Evolutionary conservation across 2,329 filamentous ascomycete genomes (phyloP), one percentile per base, ranked within the genome.

Genomic region (Cladorrhinum sp.): DNA sequence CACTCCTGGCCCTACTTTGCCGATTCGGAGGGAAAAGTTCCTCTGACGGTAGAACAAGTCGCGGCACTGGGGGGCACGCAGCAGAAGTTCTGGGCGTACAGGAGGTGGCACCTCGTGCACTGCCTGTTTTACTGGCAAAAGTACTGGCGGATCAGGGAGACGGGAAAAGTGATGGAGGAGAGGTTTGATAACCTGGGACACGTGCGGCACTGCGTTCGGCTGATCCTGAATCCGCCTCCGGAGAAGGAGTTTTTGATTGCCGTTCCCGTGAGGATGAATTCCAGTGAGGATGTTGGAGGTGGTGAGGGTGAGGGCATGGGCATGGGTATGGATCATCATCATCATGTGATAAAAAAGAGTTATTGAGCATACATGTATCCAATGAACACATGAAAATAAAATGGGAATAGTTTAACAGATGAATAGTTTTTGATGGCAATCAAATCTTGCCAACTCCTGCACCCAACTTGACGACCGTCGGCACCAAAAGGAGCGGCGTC

Each of bases 391-490:
- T n/a, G n/a, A n/a, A n/a, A n/a, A n/a, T n/a, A n/a, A n/a, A n/a
- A n/a, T n/a, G n/a, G n/a, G n/a, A n/a, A n/a, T n/a, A n/a, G n/a
- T n/a, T n/a, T n/a, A n/a, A n/a, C n/a, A n/a, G n/a, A n/a, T n/a
- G n/a, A n/a, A n/a, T n/a, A n/a, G n/a, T n/a, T n/a, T n/a, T n/a
- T n/a, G n/a, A n/a, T n/a, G n/a, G n/a, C n/a, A n/a, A 29, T 55
- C 50, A 71, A 1, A 79, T 72, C 49, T 77, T 78, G 0, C 80
- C 80, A 29, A 82, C 64, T 18, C 80, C 80, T 36, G 73, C 77
- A 3, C 79, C 79, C 3, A 72, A 70, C 66, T 75, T 77, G 2
- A 80, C 76, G 7, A 77, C 66, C 7, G 72, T 67, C 16, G 75
- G 66, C 0, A 82, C 77, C n/a, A 76, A 64, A 23, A 68, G 68